phyloP scores from a whole-genome alignment of 495 filamentous ascomycete species.

The Tuber microsphaerosporum region DNA sequence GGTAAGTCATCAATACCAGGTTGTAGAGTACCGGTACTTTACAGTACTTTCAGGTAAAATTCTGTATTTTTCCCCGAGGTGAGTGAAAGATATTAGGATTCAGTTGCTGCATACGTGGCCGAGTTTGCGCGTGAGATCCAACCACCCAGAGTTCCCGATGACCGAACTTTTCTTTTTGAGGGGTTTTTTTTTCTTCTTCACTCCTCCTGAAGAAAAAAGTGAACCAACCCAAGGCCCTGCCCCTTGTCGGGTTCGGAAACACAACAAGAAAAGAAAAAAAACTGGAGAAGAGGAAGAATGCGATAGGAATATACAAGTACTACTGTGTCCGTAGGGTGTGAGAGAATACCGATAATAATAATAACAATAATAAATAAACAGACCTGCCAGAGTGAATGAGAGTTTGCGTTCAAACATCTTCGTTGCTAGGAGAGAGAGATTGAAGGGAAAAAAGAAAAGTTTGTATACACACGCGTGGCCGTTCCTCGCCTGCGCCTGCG shows the following conservation, averaged over 20 bases:
- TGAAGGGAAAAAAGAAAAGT: neutral
- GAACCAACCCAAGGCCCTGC: neutral
- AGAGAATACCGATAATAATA: neutral
- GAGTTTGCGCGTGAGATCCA: neutral
- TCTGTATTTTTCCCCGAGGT: neutral
- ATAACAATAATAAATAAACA: neutral
- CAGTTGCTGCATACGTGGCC: neutral
- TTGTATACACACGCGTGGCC: constrained; percentile 2
- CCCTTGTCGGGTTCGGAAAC: neutral
- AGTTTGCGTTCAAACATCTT: neutral
- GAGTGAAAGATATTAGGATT: neutral
- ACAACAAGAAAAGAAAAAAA: neutral
- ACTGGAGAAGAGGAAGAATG: neutral
- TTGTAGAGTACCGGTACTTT: neutral
- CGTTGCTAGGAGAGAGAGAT: neutral
- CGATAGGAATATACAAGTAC: neutral
- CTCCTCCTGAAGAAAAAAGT: neutral
- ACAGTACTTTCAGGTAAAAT: neutral
- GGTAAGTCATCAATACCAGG: neutral
- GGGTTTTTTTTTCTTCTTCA: neutral
- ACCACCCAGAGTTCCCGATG: neutral
- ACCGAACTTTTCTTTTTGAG: neutral
- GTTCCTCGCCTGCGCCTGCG: neutral
- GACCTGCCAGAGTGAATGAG: neutral
- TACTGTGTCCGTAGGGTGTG: neutral